phyloP scores from a whole-genome alignment of 768 basidiomycete species.

The Nidula microcarpa region DNA sequence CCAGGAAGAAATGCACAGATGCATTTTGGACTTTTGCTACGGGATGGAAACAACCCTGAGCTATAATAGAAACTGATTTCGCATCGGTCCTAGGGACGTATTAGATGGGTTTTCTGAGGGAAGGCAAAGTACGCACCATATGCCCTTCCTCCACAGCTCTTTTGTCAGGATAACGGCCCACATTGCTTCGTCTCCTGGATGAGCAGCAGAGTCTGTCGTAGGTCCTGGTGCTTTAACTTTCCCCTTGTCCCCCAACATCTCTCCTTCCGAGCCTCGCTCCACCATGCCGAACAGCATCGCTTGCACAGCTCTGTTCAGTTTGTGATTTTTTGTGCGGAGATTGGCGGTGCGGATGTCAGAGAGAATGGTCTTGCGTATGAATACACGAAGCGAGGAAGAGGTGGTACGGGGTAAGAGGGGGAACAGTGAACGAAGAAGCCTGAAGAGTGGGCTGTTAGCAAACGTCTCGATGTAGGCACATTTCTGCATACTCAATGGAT shows the following conservation, averaged over 20 bases:
- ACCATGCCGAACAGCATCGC: constrained; percentile 96
- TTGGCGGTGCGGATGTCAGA: constrained; percentile 93
- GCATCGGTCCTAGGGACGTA: constrained; percentile 67
- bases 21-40: constrained; percentile 92
- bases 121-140: constrained; percentile 55
- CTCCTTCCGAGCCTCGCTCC: constrained; percentile 83
- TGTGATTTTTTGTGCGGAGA: constrained; percentile 84
- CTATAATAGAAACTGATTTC: constrained; percentile 90
- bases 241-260: constrained; percentile 82
- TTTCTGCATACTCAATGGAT: constrained; percentile 70
- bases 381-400: constrained; percentile 75
- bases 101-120: neutral
- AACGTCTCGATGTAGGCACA: too few relatives aligned
- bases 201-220: constrained; percentile 31
- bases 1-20: constrained; percentile 96
- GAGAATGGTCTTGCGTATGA: constrained; percentile 91
- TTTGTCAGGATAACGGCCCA: constrained; percentile 95
- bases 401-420: constrained; percentile 94
- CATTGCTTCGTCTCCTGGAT: constrained; percentile 83
- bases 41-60: constrained; percentile 91
- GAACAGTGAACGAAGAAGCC: constrained; percentile 87
- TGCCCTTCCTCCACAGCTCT: constrained; percentile 90
- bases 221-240: constrained; percentile 49
- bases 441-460: constrained; percentile 22
- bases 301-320: constrained; percentile 93